Evolutionary conservation across 139 green algal species (phyloP).

Genomic region (Picochlorum sp.): DNA sequence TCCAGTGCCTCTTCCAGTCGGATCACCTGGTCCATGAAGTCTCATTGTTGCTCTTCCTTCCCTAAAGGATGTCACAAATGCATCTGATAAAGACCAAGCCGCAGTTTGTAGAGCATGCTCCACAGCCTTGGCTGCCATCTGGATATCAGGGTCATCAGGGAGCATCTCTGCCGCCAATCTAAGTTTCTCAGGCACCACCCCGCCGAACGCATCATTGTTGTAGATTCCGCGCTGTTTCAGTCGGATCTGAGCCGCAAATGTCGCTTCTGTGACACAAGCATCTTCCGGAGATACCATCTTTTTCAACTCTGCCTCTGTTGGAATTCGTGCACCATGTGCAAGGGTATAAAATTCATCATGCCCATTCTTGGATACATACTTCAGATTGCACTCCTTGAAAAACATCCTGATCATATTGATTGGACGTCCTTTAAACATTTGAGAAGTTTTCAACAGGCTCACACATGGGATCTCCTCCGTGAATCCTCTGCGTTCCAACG

Average conservation of each 20-base stretch:
- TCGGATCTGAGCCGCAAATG: neutral
- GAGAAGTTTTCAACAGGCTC: neutral
- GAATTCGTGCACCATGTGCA: constrained; percentile 19
- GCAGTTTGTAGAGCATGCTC: constrained; percentile 21
- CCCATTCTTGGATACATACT: constrained; percentile 6
- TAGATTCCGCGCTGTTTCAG: constrained; percentile 4
- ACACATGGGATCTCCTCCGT: neutral
- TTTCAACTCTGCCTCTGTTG: constrained; percentile 27
- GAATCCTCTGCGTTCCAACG: neutral
- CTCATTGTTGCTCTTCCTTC: constrained; percentile 26
- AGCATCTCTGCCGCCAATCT: constrained; percentile 45
- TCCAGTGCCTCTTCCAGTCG: constrained; percentile 58
- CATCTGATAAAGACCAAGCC: constrained; percentile 49
- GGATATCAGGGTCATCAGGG: constrained; percentile 20
- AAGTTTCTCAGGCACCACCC: constrained; percentile 26
- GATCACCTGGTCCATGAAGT: constrained; percentile 50
- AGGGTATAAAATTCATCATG: constrained; percentile 19
- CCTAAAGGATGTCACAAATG: constrained; percentile 42
- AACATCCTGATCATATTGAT: constrained; percentile 29
- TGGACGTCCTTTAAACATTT: constrained; percentile 11
- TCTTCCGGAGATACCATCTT: constrained; percentile 18
- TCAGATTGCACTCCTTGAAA: constrained; percentile 36
- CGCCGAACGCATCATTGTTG: neutral
- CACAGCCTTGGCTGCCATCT: constrained; percentile 18
- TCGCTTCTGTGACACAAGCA: constrained; percentile 4